These are phyloP conservation scores for Apiospora koreana DNA, from an alignment of 2,329 filamentous ascomycete species.

Conservation along the genomic window DNA sequence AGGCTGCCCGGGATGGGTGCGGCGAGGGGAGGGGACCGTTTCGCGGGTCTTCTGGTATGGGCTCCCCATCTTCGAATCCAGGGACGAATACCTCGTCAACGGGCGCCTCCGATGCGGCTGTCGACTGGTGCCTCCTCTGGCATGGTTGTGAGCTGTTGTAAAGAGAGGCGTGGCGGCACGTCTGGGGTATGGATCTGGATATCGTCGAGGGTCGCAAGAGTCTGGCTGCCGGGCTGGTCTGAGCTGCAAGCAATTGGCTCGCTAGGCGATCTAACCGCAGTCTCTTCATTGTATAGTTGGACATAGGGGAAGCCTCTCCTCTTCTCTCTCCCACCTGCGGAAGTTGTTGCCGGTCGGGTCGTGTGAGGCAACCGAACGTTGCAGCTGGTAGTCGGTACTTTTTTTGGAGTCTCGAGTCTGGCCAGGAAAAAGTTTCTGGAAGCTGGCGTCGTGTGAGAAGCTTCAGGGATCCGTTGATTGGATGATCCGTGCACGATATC, in stretches of 20 bases:
- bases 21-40: constrained; percentile 66
- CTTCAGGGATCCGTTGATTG: constrained; percentile 9
- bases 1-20: constrained; percentile 62
- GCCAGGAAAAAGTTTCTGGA: constrained; percentile 19
- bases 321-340: constrained; percentile 9
- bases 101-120: constrained; percentile 21
- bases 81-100: constrained; percentile 20
- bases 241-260: constrained; percentile 55
- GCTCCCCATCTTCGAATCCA: constrained; percentile 13
- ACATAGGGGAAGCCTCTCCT: background rate
- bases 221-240: constrained; percentile 43
- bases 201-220: constrained; percentile 16
- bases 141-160: constrained; percentile 4
- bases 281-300: constrained; percentile 54
- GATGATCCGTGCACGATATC: constrained; percentile 1
- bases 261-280: constrained; percentile 62
- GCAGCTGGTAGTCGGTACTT: constrained; percentile 4
- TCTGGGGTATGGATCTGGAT: constrained; percentile 12
- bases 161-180: constrained; percentile 17
- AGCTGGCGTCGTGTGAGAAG: constrained; percentile 14
- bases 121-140: constrained; percentile 28
- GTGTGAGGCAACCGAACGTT: constrained; percentile 4
- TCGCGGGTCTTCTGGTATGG: background rate
- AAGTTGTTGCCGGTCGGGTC: constrained; percentile 16
- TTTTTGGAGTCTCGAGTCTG: constrained; percentile 7